Evolutionary conservation across 495 filamentous ascomycete genomes (phyloP).

Genomic region (Alectoria sarmentosa): DNA sequence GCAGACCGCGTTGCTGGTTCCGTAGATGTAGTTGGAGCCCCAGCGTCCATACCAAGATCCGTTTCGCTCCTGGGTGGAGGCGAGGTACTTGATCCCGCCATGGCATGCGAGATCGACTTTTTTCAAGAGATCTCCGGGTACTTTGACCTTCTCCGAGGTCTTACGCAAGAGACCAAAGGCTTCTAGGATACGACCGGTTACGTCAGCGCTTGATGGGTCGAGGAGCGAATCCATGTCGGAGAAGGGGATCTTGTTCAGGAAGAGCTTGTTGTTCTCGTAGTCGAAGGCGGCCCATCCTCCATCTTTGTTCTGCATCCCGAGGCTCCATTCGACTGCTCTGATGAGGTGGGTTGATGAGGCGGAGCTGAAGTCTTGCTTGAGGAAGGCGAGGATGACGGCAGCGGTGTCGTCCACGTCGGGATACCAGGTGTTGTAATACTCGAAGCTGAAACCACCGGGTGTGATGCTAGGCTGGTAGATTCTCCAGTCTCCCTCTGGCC

Average conservation of each 20-base stretch:
- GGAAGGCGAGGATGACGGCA: constrained; percentile 30
- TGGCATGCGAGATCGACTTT: not conserved
- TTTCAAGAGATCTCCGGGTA: not conserved
- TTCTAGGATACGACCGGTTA: constrained; percentile 36
- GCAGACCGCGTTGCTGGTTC: constrained; percentile 34
- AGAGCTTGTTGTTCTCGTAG: constrained; percentile 33
- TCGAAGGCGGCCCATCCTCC: constrained; percentile 43
- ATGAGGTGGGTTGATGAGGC: constrained; percentile 16
- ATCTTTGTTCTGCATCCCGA: constrained; percentile 42
- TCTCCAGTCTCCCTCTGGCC: constrained; percentile 33
- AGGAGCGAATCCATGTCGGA: constrained; percentile 39
- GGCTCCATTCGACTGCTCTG: constrained; percentile 32
- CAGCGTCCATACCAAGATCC: constrained; percentile 36
- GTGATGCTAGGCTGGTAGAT: constrained; percentile 24
- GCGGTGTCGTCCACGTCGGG: constrained; percentile 44
- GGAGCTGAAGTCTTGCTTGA: constrained; percentile 27
- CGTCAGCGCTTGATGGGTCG: constrained; percentile 33
- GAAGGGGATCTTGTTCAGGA: constrained; percentile 39
- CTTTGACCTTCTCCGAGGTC: no score
- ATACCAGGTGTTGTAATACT: constrained; percentile 34
- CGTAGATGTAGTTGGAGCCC: constrained; percentile 36
- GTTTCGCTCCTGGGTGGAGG: constrained; percentile 24
- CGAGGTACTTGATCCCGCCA: constrained; percentile 26
- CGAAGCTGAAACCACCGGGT: constrained; percentile 34
- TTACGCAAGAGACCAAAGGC: constrained; percentile 29